Conservation (phyloP, 352 stramenopile species). For the Plasmopara muralis region DNA sequence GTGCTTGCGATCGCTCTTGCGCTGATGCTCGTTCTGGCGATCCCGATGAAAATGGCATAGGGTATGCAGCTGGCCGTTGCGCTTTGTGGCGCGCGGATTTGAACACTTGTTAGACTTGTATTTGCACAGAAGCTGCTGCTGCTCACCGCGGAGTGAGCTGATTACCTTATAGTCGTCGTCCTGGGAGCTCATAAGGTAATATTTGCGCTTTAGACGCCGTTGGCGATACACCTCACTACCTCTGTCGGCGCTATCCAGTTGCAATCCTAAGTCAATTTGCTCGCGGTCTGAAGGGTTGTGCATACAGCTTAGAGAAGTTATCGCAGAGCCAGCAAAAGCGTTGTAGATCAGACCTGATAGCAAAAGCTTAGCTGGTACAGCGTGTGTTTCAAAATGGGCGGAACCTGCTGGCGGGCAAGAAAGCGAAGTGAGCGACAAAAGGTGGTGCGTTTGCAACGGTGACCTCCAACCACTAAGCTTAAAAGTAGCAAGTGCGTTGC, state of each 20-base stretch:
- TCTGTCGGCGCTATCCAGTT: slow-evolving; percentile 21
- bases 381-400: slow-evolving; percentile 6
- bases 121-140: slow-evolving; percentile 61
- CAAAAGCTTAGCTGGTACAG: slow-evolving; percentile 6
- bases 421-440: slow-evolving; percentile 25
- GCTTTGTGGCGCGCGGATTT: slow-evolving; percentile 77
- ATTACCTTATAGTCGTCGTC: slow-evolving; percentile 30
- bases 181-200: slow-evolving; percentile 28
- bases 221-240: slow-evolving; percentile 29
- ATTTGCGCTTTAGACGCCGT: slow-evolving; percentile 25
- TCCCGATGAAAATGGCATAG: slow-evolving; percentile 81
- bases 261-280: slow-evolving; percentile 25
- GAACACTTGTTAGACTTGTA: slow-evolving; percentile 85
- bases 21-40: slow-evolving; percentile 80
- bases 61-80: slow-evolving; percentile 79
- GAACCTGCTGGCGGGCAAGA: slow-evolving; percentile 22
- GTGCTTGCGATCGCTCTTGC: slow-evolving; percentile 85
- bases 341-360: slow-evolving; percentile 8
- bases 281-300: slow-evolving; percentile 26
- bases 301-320: slow-evolving; percentile 16
- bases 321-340: slow-evolving; percentile 2
- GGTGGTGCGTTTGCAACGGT: slow-evolving; percentile 12
- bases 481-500: slow-evolving; percentile 37
- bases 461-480: slow-evolving; percentile 25
- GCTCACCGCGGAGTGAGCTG: slow-evolving; percentile 28